Base-by-base conservation (phyloP, 2,329 filamentous ascomycete genomes). In the Colletotrichum caudatum region DNA sequence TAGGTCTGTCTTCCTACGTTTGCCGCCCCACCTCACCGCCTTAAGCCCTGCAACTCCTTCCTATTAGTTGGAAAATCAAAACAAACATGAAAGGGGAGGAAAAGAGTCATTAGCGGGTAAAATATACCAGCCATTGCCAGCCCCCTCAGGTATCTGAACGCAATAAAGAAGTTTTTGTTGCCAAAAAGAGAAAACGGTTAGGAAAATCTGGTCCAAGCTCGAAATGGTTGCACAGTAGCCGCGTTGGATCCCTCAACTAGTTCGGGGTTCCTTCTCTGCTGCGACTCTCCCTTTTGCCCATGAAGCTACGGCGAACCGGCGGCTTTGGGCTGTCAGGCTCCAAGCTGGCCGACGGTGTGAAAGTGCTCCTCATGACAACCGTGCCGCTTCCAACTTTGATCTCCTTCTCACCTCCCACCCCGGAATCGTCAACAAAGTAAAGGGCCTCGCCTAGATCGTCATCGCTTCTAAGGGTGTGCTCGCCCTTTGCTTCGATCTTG, bases 371-470 rank as follows among this genome's bases (percentile, higher is more conserved):
- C 58, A 98, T 80, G 0, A 90, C 85, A 1, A 98, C 91, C 1
- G 83, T 87, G 33, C 94, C 94, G 46, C 84, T 86, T 16, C 95
- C 95, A 35, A 95, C 91, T 44, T 84, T 88, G 64, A 99, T 82
- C 51, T 89, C 85, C 84, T 95, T 96, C 76, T 95, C 92, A 41
- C 87, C 84, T 14, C 89, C 89, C 1, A 86, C 84, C 2, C 89
- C 88, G 1, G 86, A 88, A 78, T 99, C 95, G 74, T 95, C 94
- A n/a, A 99, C 89, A 79, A 97, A 95, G 83, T 97, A 97, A n/a
- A 92, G 80, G 6, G 89, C 89, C 78, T 98, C 95, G 64, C 96
- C 96, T 0, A 99, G 87, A 71, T 92, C 89, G 67, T 95, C 92
- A 78, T 97, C 94, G 69, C 90, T 92, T 63, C 93, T 92, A 78